Base-by-base conservation (phyloP, 352 stramenopile species). In the Pythium scleroteichum region DNA sequence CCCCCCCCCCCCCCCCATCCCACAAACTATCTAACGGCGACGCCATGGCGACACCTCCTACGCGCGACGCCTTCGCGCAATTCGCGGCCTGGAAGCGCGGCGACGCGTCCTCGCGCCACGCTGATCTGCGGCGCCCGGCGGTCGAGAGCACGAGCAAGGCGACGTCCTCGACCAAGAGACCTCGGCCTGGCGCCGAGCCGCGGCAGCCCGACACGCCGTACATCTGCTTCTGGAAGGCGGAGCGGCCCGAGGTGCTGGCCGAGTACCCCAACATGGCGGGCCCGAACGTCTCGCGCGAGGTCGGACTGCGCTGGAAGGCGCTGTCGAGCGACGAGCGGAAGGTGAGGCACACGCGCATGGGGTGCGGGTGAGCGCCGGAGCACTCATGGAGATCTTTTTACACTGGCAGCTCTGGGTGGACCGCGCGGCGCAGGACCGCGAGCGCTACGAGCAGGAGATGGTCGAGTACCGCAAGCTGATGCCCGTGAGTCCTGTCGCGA, bases 171-270 rank as follows among this genome's bases (percentile, higher is more conserved):
- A 2, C 87, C 75, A 74, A 41, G 79, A 23, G 74, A 88, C 47
- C 53, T 90, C 8, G 78, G 52, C 50, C 66, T 13, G 46, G 59
- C 17, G 76, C 75, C 50, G 62, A 83, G 32, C 76, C 76, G 14
- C 75, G 76, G 12, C 76, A 78, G 38, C 76, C 76, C 4, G 76
- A 88, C 47, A 85, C 79, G 16, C 75, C 79, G 3, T 88, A 88
- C 47, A 87, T 81, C 48, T 88, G 71, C 59, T 88, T 84, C 52
- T 88, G 75, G 75, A 83, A 79, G 51, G 72, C 68, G 33, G 71
- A 61, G 32, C 68, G 79, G 4, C 61, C 54, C 20, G 62, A 77
- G 17, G 66, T 88, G n/a, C 40, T 88, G 24, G 64, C 56, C 44
- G 61, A 69, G 13, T 71, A 78, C 33, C 76, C 79, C 14, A 55